phyloP scores from a whole-genome alignment of 768 basidiomycete genomes.

The Panaeolus cyanescens region DNA sequence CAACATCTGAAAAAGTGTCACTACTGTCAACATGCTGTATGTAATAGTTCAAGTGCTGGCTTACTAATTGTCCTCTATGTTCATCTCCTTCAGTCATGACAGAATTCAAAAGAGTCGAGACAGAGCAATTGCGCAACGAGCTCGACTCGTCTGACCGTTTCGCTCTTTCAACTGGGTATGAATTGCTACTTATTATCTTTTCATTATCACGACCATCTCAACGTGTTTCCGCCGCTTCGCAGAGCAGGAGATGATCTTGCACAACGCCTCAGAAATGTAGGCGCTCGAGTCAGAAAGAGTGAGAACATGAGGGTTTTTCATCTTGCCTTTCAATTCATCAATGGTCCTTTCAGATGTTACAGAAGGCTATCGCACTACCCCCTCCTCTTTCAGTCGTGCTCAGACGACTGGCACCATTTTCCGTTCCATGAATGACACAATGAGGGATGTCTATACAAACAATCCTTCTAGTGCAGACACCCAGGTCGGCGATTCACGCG shows the following conservation, averaged over 20 bases:
- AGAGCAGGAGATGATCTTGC: conserved; percentile 52
- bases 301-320: conserved; percentile 21
- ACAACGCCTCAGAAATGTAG: conserved; percentile 56
- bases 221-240: background rate
- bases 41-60: too few relatives aligned
- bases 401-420: conserved; percentile 46
- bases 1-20: too few relatives aligned
- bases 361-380: conserved; percentile 54
- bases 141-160: background rate
- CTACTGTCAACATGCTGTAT: too few relatives aligned
- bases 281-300: conserved; percentile 65
- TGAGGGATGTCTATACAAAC: conserved; percentile 45
- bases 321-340: conserved; percentile 10
- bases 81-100: conserved; percentile 2
- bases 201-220: background rate
- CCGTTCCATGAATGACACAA: conserved; percentile 56
- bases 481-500: conserved; percentile 10
- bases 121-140: background rate
- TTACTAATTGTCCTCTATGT: background rate
- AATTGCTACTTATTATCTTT: background rate
- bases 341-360: conserved; percentile 50
- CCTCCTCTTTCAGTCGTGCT: conserved; percentile 42
- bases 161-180: background rate
- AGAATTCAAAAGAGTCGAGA: background rate
- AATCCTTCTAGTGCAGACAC: conserved; percentile 5